Percentiles rank a stretch among this genome's conserved stretches.
Evolutionary conservation across 352 stramenopile genomes (phyloP).

Genomic region (Plasmopara viticola): DNA sequence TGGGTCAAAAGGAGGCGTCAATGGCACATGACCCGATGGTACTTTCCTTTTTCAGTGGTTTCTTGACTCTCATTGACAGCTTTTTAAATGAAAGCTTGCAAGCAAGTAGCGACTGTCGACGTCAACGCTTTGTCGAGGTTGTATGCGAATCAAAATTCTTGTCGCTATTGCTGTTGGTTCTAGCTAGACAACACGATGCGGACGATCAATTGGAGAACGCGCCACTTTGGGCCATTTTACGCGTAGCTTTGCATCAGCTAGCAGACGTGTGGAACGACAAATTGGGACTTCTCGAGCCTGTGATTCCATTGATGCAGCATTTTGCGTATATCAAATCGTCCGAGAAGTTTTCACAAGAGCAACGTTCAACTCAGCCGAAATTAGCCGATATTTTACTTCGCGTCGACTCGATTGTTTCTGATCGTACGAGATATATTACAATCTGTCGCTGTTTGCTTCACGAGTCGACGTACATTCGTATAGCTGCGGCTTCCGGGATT

Average conservation of each 20-base stretch:
- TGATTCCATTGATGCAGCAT: constrained; percentile 47
- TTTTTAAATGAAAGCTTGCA: constrained; percentile 4
- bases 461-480: constrained; percentile 39
- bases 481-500: constrained; percentile 37
- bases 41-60: constrained; percentile 17
- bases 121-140: constrained; percentile 17
- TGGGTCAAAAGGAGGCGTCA: neutral
- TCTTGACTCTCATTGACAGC: constrained; percentile 15
- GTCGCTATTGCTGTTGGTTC: constrained; percentile 17
- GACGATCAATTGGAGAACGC: constrained; percentile 6
- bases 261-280: constrained; percentile 8
- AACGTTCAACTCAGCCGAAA: constrained; percentile 27
- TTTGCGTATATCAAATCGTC: constrained; percentile 46
- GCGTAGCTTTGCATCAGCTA: constrained; percentile 21
- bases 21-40: constrained; percentile 4
- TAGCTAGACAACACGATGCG: constrained; percentile 3
- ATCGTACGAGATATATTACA: constrained; percentile 20
- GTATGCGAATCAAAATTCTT: constrained; percentile 27
- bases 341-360: constrained; percentile 11
- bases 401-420: constrained; percentile 23
- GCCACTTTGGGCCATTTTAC: constrained; percentile 28
- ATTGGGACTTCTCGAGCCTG: constrained; percentile 17
- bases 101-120: constrained; percentile 5
- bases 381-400: constrained; percentile 39
- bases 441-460: constrained; percentile 50